Conservation (phyloP, 1,284 basidiomycete genomes). For the Cutaneotrichosporon sp. region DNA sequence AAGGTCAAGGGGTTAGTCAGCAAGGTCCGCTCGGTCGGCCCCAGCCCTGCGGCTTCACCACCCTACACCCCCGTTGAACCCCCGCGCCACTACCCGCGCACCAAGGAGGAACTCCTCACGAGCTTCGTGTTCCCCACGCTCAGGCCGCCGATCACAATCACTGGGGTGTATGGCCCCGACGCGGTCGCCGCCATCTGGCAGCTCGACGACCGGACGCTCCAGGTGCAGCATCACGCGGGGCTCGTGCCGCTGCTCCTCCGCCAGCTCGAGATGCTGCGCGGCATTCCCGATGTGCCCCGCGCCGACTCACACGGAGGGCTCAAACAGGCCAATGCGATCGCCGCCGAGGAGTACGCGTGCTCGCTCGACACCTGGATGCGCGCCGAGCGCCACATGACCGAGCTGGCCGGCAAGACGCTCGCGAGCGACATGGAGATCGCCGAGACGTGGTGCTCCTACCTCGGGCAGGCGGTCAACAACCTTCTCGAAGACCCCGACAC, state of each 20-base stretch:
- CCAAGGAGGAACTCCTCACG: constrained; percentile 12
- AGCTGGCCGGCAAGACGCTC: not conserved
- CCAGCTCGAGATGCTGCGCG: not conserved
- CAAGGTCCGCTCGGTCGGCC: not conserved
- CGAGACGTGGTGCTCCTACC: not conserved
- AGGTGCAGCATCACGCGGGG: constrained; percentile 14
- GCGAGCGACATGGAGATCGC: not conserved
- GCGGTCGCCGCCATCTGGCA: constrained; percentile 2
- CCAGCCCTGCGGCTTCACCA: too few species aligned
- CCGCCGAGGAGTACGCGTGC: not conserved
- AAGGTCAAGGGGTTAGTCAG: not conserved
- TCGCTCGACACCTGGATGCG: not conserved
- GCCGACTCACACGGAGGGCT: too few species aligned
- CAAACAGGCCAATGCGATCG: too few species aligned
- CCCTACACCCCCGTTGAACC: too few species aligned
- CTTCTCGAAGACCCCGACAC: not conserved
- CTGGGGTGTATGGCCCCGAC: constrained; percentile 6
- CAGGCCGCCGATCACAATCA: not conserved
- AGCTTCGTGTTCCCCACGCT: constrained; percentile 12
- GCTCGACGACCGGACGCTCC: not conserved
- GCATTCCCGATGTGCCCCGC: not conserved
- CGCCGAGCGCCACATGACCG: not conserved
- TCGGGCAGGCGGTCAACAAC: constrained; percentile 4
- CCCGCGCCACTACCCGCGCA: not conserved
- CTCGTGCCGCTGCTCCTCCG: not conserved